phyloP scores from a whole-genome alignment of 441 rosid genomes.

The Brassica balearica region DNA sequence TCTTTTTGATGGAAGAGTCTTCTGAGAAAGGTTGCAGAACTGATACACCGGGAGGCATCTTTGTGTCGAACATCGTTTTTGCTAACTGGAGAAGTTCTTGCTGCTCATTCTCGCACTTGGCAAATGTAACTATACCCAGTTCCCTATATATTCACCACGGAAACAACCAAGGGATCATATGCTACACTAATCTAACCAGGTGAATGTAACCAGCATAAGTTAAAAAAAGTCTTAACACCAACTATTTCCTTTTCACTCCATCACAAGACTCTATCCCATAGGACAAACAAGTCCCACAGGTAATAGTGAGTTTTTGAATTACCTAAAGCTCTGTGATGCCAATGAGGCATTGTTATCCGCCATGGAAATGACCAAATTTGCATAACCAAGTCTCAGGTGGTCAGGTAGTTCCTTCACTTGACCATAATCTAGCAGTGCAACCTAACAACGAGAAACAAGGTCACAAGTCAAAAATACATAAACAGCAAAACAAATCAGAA shows the following conservation, averaged over 20 bases:
- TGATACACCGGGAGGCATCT: conserved; percentile 76
- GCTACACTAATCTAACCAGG: conserved; percentile 8
- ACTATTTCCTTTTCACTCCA: neutral
- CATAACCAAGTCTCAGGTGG: conserved; percentile 78
- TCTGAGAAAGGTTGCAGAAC: conserved; percentile 89
- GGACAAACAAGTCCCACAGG: neutral
- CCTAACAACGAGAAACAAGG: conserved; percentile 54
- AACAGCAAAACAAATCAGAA: neutral
- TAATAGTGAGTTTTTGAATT: neutral
- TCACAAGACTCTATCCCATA: neutral
- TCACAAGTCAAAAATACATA: conserved; percentile 32
- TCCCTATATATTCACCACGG: conserved; percentile 54
- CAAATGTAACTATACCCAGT: conserved; percentile 73
- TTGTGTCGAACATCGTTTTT: conserved; percentile 85
- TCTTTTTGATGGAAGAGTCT: conserved; percentile 77
- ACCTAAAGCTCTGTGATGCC: conserved; percentile 84
- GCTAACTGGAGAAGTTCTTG: conserved; percentile 81
- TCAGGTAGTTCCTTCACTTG: conserved; percentile 96
- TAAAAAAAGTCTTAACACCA: neutral
- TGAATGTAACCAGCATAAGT: conserved; percentile 1
- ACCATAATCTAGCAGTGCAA: conserved; percentile 89
- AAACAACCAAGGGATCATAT: conserved; percentile 9
- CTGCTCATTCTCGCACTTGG: conserved; percentile 62
- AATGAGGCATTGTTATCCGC: conserved; percentile 67
- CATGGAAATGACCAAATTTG: conserved; percentile 81